Evolutionary conservation across 1,139 yeast species (phyloP), one percentile per base, ranked within the genome.

Genomic region (Sugiyamaella sp.): DNA sequence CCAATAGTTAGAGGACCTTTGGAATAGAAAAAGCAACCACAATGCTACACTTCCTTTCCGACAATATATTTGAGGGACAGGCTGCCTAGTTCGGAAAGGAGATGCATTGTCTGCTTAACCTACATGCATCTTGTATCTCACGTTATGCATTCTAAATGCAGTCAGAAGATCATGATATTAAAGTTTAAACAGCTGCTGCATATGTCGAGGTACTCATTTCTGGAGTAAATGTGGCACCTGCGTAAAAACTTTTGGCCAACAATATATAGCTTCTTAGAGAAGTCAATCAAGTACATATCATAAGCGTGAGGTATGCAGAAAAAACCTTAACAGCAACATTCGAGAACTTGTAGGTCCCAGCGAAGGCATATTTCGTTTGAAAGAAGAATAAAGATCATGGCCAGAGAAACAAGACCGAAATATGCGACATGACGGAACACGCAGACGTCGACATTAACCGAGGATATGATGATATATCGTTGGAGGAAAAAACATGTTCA

Each of bases 161-260:
- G 35, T 29, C 35, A 29, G 14, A 29, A 8, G 35, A 29, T 29
- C n/a, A n/a, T n/a, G n/a, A 29, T 29, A 29, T 29, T 29, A 29
- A 29, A 29, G 35, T 29, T 29, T 29, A 29, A 29, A 29, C 4
- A 29, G n/a, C 14, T n/a, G n/a, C 8, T 29, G 35, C 35, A 29
- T 29, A 29, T 29, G 35, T 29, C 8, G 35, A 29, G 35, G n/a
- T 14, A 29, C 4, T 29, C 35, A 29, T 12, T 12, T 29, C 35
- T 29, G 35, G 35, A 29, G 35, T 29, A 29, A 24, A 29, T 29
- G 35, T 29, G 35, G 35, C 35, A 29, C 35, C 35, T 29, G 35
- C 35, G 8, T 29, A 29, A 29, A 29, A 29, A 29, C n/a, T 29
- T 29, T 29, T 29, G 14, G 35, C 8, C 35, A 8, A n/a, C n/a